phyloP scores from a whole-genome alignment of 2,329 filamentous ascomycete genomes.

The Metarhizium brunneum region DNA sequence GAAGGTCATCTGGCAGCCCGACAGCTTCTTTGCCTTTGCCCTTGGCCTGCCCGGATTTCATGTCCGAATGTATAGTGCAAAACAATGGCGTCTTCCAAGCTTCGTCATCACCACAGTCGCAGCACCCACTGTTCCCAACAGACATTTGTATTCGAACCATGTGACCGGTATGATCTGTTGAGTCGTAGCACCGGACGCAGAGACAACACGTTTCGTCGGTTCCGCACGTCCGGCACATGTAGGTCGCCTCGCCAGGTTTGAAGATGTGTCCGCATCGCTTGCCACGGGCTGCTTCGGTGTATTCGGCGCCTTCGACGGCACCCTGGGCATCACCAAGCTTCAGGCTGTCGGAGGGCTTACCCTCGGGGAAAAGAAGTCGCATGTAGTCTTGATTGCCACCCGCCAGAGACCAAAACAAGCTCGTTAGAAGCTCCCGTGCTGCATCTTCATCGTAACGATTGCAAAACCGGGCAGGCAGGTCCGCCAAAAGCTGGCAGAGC shows the following conservation, averaged over 20 bases:
- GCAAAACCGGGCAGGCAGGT: slow-evolving; percentile 62
- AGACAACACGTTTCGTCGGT: slow-evolving; percentile 92
- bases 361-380: slow-evolving; percentile 71
- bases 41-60: slow-evolving; percentile 40
- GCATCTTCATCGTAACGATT: slow-evolving; percentile 70
- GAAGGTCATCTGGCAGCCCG: slow-evolving; percentile 63
- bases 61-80: slow-evolving; percentile 83
- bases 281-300: slow-evolving; percentile 81
- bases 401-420: slow-evolving; percentile 81
- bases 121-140: slow-evolving; percentile 87
- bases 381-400: slow-evolving; percentile 67
- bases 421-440: slow-evolving; percentile 60
- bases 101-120: slow-evolving; percentile 92
- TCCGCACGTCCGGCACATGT: slow-evolving; percentile 88
- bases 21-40: slow-evolving; percentile 51
- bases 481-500: slow-evolving; percentile 74
- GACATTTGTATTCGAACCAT: slow-evolving; percentile 84
- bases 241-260: slow-evolving; percentile 86
- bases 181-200: slow-evolving; percentile 88
- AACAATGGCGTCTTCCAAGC: slow-evolving; percentile 83
- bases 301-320: slow-evolving; percentile 88
- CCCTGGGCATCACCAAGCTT: slow-evolving; percentile 83
- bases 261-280: slow-evolving; percentile 97
- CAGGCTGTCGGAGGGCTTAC: slow-evolving; percentile 55
- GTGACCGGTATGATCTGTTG: slow-evolving; percentile 89